A percentile compares a stretch with the other conserved stretches of the same genome.
phyloP scores from a whole-genome alignment of 2,329 filamentous ascomycete genomes.

The Microcyclospora tardicrescens region DNA sequence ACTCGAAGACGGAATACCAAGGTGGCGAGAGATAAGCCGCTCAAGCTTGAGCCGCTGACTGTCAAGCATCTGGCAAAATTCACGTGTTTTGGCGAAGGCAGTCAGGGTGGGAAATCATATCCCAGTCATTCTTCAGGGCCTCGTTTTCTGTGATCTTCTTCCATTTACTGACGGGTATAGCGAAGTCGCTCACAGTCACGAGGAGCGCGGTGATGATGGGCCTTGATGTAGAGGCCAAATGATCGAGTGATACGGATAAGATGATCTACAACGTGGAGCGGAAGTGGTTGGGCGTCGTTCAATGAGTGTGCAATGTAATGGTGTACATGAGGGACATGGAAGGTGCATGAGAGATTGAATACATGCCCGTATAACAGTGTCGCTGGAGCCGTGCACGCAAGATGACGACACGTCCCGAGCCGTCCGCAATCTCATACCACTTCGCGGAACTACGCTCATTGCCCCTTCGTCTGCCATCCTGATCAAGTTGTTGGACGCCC shows the following conservation, averaged over 20 bases:
- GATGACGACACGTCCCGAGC: too few relatives aligned
- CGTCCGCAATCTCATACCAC: too few relatives aligned
- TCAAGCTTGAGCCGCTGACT: background rate
- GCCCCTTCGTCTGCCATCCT: too few relatives aligned
- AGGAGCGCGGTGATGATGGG: background rate
- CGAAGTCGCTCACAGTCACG: background rate
- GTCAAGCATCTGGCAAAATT: background rate
- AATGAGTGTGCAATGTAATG: too few relatives aligned
- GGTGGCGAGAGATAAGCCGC: background rate
- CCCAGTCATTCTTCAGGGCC: background rate
- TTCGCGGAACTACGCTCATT: too few relatives aligned
- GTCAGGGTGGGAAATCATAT: background rate
- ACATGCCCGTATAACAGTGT: too few relatives aligned
- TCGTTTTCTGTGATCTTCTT: background rate
- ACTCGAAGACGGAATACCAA: background rate
- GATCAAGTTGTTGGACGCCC: too few relatives aligned
- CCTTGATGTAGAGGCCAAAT: background rate
- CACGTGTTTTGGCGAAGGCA: background rate
- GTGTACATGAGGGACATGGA: too few relatives aligned
- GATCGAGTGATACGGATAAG: background rate
- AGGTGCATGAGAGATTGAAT: too few relatives aligned
- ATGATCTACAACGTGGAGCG: too few relatives aligned
- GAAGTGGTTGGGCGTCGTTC: too few relatives aligned
- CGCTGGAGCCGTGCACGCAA: too few relatives aligned
- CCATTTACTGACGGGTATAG: background rate